Evolutionary conservation across 768 basidiomycete species (phyloP).

Genomic region (Lanmaoa pseudosensibilis): DNA sequence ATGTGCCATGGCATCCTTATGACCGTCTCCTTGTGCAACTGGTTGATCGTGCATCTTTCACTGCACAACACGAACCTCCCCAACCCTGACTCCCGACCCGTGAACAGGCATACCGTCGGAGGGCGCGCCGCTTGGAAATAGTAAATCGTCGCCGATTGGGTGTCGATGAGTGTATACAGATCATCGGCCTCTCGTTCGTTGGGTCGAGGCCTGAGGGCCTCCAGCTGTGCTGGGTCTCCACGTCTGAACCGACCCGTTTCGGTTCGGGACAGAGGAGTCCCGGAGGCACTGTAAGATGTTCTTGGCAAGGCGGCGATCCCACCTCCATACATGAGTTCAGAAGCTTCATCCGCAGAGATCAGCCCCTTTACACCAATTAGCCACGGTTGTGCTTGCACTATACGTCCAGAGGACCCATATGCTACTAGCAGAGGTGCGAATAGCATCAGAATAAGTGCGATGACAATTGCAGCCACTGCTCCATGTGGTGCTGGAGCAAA

Average conservation of each 20-base stretch:
- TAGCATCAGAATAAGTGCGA: slow-evolving; percentile 13
- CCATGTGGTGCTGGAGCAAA: too few relatives aligned
- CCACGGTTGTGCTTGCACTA: slow-evolving; percentile 22
- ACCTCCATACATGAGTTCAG: slow-evolving; percentile 15
- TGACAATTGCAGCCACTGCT: not conserved
- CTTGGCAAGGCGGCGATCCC: slow-evolving; percentile 5
- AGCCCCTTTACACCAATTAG: slow-evolving; percentile 26
- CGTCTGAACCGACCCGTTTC: slow-evolving; percentile 12
- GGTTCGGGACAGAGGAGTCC: slow-evolving; percentile 13
- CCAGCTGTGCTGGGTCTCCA: slow-evolving; percentile 16
- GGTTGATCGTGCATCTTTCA: slow-evolving; percentile 20
- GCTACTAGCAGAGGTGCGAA: slow-evolving; percentile 6
- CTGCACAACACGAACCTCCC: slow-evolving; percentile 25
- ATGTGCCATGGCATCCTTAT: slow-evolving; percentile 25
- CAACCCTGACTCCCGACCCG: slow-evolving; percentile 20
- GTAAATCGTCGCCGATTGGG: slow-evolving; percentile 20
- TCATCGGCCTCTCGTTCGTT: not conserved
- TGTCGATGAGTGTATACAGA: slow-evolving; percentile 29
- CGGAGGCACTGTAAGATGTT: slow-evolving; percentile 20
- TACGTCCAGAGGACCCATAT: slow-evolving; percentile 20
- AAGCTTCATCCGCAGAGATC: slow-evolving; percentile 24
- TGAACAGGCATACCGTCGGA: slow-evolving; percentile 27
- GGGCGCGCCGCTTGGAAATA: slow-evolving; percentile 24
- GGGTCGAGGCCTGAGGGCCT: not conserved
- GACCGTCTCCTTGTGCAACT: slow-evolving; percentile 27